These are phyloP conservation scores for Aegilops umbellulata DNA, from an alignment of 176 grass and related monocot genomes.

Conservation along the genomic window DNA sequence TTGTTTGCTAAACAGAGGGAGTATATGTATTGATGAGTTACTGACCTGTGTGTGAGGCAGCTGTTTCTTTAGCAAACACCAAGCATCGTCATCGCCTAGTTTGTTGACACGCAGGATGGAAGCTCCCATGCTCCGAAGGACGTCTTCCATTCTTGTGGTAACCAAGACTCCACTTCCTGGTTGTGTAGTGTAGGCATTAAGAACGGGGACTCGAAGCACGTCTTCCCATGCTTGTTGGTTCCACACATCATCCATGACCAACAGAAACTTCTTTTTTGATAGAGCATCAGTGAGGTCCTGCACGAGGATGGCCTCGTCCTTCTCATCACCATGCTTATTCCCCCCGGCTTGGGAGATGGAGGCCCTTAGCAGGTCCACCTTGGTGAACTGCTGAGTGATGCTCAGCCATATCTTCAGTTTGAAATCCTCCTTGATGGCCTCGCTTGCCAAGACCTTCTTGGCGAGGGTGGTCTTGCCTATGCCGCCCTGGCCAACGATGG, in stretches of 20 bases:
- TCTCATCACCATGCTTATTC: background rate
- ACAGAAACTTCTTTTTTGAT: background rate
- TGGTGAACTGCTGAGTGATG: background rate
- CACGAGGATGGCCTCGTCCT: background rate
- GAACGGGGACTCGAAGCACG: background rate
- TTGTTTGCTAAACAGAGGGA: too few relatives aligned
- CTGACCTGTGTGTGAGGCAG: background rate
- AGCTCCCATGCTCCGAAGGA: background rate
- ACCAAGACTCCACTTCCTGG: background rate
- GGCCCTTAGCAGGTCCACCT: background rate
- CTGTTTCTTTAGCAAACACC: background rate
- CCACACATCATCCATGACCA: background rate
- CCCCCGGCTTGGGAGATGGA: background rate
- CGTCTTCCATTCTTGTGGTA: background rate
- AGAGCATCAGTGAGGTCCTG: background rate
- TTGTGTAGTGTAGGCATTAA: background rate
- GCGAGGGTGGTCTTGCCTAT: background rate
- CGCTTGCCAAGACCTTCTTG: background rate
- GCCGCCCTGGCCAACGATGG: background rate
- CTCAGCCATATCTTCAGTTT: too few relatives aligned
- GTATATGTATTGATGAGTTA: too few relatives aligned
- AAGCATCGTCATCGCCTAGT: background rate
- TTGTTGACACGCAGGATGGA: background rate
- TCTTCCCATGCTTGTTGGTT: background rate
- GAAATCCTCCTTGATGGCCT: too few relatives aligned